A percentile compares a stretch with the other conserved stretches of the same genome.
These are phyloP conservation scores for Pleomassaria siparia DNA, from an alignment of 2,329 filamentous ascomycete species.

Conservation along the genomic window DNA sequence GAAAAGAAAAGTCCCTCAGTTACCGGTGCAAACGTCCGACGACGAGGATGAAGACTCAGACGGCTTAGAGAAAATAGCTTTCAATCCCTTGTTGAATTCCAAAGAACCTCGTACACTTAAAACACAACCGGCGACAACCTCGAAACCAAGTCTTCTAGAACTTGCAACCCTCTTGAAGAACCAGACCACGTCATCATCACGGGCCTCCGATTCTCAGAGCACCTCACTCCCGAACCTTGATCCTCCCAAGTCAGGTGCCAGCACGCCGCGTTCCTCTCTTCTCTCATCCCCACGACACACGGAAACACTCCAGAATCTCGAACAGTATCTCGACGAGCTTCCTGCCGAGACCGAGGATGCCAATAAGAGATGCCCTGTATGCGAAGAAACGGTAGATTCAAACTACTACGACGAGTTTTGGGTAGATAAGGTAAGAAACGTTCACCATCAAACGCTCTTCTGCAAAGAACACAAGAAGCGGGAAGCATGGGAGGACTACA, in stretches of 20 bases:
- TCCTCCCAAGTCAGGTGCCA: slow-evolving; percentile 5
- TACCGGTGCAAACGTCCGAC: neutral
- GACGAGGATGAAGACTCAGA: neutral
- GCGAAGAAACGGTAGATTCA: slow-evolving; percentile 60
- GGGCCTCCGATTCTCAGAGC: neutral
- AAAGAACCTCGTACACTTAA: neutral
- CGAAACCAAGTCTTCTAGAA: slow-evolving; percentile 6
- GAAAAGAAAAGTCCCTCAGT: neutral
- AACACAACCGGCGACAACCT: slow-evolving; percentile 4
- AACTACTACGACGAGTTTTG: slow-evolving; percentile 53
- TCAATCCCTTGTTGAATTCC: neutral
- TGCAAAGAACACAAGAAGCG: slow-evolving; percentile 39
- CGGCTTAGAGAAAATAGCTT: no score
- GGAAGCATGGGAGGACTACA: slow-evolving; percentile 46
- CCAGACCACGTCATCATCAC: neutral
- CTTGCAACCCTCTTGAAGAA: slow-evolving; percentile 8
- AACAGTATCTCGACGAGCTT: slow-evolving; percentile 7
- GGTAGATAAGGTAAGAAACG: slow-evolving; percentile 28
- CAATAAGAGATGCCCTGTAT: slow-evolving; percentile 62
- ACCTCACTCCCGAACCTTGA: slow-evolving; percentile 2
- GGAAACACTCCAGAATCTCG: slow-evolving; percentile 6
- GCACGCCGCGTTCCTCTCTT: slow-evolving; percentile 11
- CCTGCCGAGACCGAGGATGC: slow-evolving; percentile 1
- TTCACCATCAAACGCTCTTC: slow-evolving; percentile 55
- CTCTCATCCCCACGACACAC: neutral